These are phyloP conservation scores for Isatis tinctoria DNA, from an alignment of 345 rosid genomes.

Conservation along the genomic window DNA sequence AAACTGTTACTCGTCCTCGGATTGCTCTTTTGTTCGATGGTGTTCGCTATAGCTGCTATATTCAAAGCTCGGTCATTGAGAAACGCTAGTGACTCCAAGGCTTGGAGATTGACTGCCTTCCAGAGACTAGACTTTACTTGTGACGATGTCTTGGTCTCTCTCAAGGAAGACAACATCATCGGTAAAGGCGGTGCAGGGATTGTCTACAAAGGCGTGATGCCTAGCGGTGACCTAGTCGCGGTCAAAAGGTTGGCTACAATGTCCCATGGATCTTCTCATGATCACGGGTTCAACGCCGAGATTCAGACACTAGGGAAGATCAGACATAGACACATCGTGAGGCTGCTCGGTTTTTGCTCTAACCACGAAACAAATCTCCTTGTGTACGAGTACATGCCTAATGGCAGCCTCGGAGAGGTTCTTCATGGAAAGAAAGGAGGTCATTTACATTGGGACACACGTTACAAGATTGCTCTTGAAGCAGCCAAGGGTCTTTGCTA, in stretches of 20 bases:
- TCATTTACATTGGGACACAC: constrained; percentile 73
- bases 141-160: constrained; percentile 64
- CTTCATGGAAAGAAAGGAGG: constrained; percentile 91
- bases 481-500: constrained; percentile 84
- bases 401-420: constrained; percentile 82
- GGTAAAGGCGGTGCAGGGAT: constrained; percentile 91
- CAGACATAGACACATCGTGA: constrained; percentile 76
- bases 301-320: constrained; percentile 83
- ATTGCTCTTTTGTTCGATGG: constrained; percentile 69
- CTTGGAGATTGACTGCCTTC: constrained; percentile 87
- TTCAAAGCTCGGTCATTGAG: constrained; percentile 66
- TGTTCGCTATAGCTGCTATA: constrained; percentile 70
- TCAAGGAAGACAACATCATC: constrained; percentile 79
- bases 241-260: constrained; percentile 70
- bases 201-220: constrained; percentile 75
- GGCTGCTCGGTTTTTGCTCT: constrained; percentile 74
- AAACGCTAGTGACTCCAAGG: constrained; percentile 58
- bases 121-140: constrained; percentile 78
- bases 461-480: constrained; percentile 75
- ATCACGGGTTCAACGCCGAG: constrained; percentile 90
- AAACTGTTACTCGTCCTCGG: constrained; percentile 77
- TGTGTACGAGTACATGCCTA: constrained; percentile 79
- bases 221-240: constrained; percentile 66
- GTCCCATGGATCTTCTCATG: constrained; percentile 83
- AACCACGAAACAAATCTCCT: constrained; percentile 85